Evolutionary conservation across 2,329 filamentous ascomycete species (phyloP).

Genomic region (Ambrosiella beaveri): DNA sequence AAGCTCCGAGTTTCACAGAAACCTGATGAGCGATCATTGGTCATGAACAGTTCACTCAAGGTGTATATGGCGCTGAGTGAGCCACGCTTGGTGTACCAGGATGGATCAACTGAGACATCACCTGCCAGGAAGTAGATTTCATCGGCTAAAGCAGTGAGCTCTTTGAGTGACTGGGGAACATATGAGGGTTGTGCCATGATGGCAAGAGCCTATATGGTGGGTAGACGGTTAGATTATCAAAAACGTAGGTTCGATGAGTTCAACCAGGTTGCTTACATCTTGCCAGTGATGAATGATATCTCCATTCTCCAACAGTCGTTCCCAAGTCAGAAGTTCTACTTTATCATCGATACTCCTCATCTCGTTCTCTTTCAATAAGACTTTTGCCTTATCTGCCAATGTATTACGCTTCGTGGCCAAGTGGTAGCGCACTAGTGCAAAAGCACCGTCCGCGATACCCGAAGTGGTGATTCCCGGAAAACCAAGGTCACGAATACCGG

Average conservation of each 20-base stretch:
- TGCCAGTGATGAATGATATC: conserved; percentile 65
- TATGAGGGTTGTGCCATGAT: conserved; percentile 76
- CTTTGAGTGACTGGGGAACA: conserved; percentile 55
- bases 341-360: conserved; percentile 38
- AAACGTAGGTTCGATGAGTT: not conserved
- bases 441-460: conserved; percentile 61
- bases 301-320: conserved; percentile 57
- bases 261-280: conserved; percentile 40
- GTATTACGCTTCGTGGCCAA: conserved; percentile 48
- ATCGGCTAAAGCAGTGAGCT: conserved; percentile 69
- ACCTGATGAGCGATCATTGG: conserved; percentile 58
- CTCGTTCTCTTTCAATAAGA: conserved; percentile 23
- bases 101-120: conserved; percentile 63
- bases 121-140: conserved; percentile 83
- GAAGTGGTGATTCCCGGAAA: conserved; percentile 77
- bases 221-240: not conserved
- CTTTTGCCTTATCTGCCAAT: conserved; percentile 28
- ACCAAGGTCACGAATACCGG: conserved; percentile 68
- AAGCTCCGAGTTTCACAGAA: conserved; percentile 67
- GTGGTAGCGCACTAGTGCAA: conserved; percentile 67
- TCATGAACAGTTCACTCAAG: conserved; percentile 82
- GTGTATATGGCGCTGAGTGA: conserved; percentile 44
- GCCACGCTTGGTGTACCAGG: conserved; percentile 62
- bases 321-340: conserved; percentile 56
- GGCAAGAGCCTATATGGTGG: conserved; percentile 50